Evolutionary conservation across 1,284 basidiomycete genomes (phyloP).

Genomic region (Boletus putidus): DNA sequence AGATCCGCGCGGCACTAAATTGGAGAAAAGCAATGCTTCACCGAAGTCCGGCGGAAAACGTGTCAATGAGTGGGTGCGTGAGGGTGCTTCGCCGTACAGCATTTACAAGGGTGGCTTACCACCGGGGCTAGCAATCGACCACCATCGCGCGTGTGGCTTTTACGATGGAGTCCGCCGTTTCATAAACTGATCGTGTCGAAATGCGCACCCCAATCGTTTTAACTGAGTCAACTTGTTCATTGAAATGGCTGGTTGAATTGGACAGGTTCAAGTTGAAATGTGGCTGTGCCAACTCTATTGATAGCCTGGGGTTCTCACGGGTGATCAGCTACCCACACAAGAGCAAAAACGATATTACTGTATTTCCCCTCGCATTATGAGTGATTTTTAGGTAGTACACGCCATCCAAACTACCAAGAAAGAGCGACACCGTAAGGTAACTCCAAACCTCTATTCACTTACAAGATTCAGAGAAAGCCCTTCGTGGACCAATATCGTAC

Average conservation of each 20-base stretch:
- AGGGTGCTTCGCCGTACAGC: neutral
- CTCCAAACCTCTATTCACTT: neutral
- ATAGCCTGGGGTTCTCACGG: no score
- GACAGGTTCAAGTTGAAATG: no score
- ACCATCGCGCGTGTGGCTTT: neutral
- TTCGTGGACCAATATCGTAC: constrained; percentile 9
- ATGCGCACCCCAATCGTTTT: neutral
- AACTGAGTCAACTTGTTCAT: no score
- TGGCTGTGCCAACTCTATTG: no score
- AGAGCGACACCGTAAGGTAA: neutral
- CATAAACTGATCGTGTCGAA: no score
- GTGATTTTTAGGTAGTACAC: neutral
- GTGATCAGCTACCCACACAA: no score
- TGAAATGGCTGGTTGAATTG: no score
- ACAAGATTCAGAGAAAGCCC: neutral
- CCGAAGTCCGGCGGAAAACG: neutral
- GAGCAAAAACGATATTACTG: no score
- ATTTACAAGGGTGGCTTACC: neutral
- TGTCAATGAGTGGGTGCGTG: neutral
- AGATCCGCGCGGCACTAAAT: constrained; percentile 5
- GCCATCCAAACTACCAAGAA: neutral
- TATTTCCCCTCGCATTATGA: no score
- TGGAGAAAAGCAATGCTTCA: neutral
- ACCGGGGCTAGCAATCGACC: neutral
- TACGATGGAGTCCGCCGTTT: neutral